Percentiles rank a stretch among this genome's conserved stretches.
Conservation (phyloP, 495 filamentous ascomycete species). For the Tuber brumale region DNA sequence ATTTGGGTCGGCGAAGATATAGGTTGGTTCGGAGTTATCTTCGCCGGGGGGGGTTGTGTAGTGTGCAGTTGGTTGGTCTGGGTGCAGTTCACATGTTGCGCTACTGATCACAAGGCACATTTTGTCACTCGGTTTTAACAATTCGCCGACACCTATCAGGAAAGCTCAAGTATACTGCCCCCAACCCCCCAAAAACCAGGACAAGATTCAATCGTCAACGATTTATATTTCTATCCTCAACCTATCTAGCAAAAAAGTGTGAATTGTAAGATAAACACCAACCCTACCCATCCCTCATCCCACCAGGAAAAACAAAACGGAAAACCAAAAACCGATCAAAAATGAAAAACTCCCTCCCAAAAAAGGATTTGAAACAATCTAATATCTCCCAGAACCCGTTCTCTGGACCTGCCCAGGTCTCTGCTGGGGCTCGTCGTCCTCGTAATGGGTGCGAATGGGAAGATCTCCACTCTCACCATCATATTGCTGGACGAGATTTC, state of each 20-base stretch:
- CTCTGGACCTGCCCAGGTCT: background rate
- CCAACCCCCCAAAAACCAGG: background rate
- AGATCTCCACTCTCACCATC: background rate
- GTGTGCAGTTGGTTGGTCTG: background rate
- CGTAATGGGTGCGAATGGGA: background rate
- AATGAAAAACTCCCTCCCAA: background rate
- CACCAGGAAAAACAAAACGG: background rate
- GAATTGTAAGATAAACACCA: background rate
- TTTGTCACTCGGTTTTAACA: background rate
- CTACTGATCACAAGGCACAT: background rate
- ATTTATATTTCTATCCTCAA: background rate
- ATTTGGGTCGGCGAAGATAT: slow-evolving; percentile 5
- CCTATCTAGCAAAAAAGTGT: background rate
- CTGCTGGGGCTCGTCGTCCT: background rate
- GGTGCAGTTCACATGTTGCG: background rate
- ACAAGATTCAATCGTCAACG: background rate
- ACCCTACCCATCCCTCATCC: background rate
- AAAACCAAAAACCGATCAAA: slow-evolving; percentile 1
- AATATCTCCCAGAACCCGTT: background rate
- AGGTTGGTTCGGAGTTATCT: background rate
- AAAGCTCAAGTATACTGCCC: background rate
- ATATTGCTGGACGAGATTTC: background rate
- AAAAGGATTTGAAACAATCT: background rate
- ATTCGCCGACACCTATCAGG: background rate
- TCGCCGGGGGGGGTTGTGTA: background rate